These are phyloP conservation scores for Stachybotrys chartarum DNA, from an alignment of 2,329 filamentous ascomycete species.

Conservation along the genomic window DNA sequence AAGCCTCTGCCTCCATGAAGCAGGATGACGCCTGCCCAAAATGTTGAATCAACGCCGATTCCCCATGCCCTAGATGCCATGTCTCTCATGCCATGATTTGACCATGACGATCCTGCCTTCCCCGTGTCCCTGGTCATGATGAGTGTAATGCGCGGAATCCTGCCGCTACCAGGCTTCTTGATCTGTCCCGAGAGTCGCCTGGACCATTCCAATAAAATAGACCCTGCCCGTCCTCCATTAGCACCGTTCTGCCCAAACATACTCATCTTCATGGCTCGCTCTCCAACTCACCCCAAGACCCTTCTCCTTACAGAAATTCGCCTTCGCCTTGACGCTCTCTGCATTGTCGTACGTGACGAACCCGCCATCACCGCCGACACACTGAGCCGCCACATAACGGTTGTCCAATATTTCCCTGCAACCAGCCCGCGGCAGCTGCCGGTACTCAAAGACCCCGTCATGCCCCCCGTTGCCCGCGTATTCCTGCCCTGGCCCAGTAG, in stretches of 20 bases:
- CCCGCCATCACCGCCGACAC: slow-evolving; percentile 64
- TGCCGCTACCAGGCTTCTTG: slow-evolving; percentile 50
- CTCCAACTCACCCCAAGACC: slow-evolving; percentile 51
- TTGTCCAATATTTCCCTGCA: slow-evolving; percentile 63
- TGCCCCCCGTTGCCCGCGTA: slow-evolving; percentile 51
- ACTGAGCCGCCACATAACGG: slow-evolving; percentile 62
- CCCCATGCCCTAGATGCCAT: no score
- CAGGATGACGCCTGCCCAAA: no score
- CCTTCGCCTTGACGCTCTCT: slow-evolving; percentile 69
- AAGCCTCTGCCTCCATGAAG: background rate
- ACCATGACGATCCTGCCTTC: no score
- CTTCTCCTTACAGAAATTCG: slow-evolving; percentile 63
- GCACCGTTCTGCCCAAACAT: background rate
- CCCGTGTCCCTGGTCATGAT: slow-evolving; percentile 11
- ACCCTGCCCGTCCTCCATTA: slow-evolving; percentile 37
- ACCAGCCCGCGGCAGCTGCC: slow-evolving; percentile 53
- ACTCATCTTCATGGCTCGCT: slow-evolving; percentile 4
- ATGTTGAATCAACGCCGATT: no score
- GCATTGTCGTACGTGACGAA: slow-evolving; percentile 78
- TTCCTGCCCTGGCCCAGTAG: slow-evolving; percentile 55
- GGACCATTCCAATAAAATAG: slow-evolving; percentile 80
- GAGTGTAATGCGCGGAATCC: slow-evolving; percentile 43
- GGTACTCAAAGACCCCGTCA: slow-evolving; percentile 68
- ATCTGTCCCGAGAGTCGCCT: slow-evolving; percentile 54
- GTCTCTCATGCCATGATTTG: no score